Evolutionary conservation across 257 asterid species (phyloP).

Genomic region (Solanum chiquidenum): DNA sequence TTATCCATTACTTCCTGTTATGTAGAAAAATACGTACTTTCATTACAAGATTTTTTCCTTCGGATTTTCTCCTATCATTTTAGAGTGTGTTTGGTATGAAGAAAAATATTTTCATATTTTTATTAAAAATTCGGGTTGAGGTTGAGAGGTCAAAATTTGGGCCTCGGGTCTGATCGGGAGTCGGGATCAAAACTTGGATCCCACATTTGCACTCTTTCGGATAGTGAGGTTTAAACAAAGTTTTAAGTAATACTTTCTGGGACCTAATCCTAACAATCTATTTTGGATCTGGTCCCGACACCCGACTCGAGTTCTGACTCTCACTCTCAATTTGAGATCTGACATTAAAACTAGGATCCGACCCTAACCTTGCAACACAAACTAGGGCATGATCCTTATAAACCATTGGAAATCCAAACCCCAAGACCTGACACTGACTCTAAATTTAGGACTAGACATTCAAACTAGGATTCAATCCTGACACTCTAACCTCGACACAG

Average conservation of each 20-base stretch:
- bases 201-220: neutral
- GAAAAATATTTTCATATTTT: neutral
- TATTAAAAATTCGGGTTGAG: neutral
- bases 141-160: neutral
- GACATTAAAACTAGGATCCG: neutral
- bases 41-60: neutral
- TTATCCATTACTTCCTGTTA: no score
- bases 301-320: neutral
- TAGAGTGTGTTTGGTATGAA: neutral
- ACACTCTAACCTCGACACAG: neutral
- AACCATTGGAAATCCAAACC: neutral
- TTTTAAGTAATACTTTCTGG: no score
- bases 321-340: neutral
- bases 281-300: neutral
- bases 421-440: neutral
- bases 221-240: neutral
- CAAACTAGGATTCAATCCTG: neutral
- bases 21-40: no score
- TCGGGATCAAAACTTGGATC: neutral
- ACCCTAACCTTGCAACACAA: neutral
- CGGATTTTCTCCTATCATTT: neutral
- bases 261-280: neutral
- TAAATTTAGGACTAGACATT: neutral
- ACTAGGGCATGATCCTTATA: neutral
- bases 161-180: neutral